Conservation (phyloP, 345 rosid species). For the Salix koriyanagi region DNA sequence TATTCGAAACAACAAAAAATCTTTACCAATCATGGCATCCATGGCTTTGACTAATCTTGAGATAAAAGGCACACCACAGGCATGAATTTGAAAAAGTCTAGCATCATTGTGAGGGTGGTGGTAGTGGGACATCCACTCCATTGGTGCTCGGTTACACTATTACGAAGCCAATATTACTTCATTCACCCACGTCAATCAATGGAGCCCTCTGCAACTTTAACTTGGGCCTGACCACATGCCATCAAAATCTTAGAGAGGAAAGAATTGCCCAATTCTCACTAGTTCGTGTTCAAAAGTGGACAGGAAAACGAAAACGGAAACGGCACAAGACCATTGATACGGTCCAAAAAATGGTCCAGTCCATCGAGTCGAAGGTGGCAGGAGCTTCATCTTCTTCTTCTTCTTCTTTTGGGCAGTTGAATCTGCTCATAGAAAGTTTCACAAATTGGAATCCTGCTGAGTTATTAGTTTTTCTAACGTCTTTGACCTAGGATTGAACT, state of each 20-base stretch:
- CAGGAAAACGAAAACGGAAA: background rate
- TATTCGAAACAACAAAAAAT: background rate
- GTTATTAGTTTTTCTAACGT: background rate
- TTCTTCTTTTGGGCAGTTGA: too few species aligned
- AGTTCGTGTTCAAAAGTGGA: background rate
- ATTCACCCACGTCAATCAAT: background rate
- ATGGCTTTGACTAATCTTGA: slow-evolving; percentile 9
- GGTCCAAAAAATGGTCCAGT: background rate
- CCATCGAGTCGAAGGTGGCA: too few species aligned
- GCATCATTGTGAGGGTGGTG: background rate
- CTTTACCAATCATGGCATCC: background rate
- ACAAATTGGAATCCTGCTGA: background rate
- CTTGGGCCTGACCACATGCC: background rate
- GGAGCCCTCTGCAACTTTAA: background rate
- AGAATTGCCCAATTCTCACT: background rate
- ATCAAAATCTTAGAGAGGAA: background rate
- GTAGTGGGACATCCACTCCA: background rate
- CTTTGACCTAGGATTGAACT: background rate
- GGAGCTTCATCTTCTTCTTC: too few species aligned
- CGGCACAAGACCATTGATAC: background rate
- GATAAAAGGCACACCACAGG: background rate
- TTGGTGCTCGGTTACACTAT: background rate
- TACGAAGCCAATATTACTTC: background rate
- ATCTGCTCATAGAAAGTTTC: background rate
- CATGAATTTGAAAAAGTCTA: background rate